Evolutionary conservation across 768 basidiomycete genomes (phyloP).

Genomic region (Mycena epipterygia): DNA sequence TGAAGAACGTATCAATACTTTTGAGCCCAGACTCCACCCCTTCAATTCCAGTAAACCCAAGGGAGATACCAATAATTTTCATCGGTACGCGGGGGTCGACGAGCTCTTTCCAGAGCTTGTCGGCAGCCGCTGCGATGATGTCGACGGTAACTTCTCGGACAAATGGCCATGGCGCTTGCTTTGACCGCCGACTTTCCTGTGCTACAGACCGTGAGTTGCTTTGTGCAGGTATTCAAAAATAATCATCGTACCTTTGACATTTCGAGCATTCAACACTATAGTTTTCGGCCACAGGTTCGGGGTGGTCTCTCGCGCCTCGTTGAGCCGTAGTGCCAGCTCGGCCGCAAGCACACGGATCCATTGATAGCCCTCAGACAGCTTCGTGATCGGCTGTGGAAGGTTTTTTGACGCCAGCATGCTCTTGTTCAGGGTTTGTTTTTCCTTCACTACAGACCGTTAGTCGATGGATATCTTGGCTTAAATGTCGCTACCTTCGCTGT

Average conservation of each 20-base stretch:
- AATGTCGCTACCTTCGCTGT: constrained; percentile 20
- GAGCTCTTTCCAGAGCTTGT: constrained; percentile 90
- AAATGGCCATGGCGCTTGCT: constrained; percentile 92
- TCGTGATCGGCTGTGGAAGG: constrained; percentile 82
- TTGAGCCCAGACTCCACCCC: constrained; percentile 82
- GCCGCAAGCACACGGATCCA: constrained; percentile 95
- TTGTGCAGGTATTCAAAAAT: not conserved
- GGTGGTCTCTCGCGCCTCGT: constrained; percentile 80
- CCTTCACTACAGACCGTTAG: constrained; percentile 73
- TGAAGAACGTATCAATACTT: constrained; percentile 91
- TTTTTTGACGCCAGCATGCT: constrained; percentile 99
- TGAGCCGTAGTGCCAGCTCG: constrained; percentile 88
- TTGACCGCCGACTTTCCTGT: constrained; percentile 77
- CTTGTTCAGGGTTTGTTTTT: constrained; percentile 84
- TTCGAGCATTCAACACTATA: constrained; percentile 82
- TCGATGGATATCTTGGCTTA: not conserved
- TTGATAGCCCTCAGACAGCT: constrained; percentile 81
- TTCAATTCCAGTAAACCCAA: constrained; percentile 87
- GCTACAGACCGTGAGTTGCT: constrained; percentile 54
- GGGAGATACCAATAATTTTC: constrained; percentile 78
- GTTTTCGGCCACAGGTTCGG: constrained; percentile 94
- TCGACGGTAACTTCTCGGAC: constrained; percentile 81
- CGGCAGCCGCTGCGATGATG: constrained; percentile 78
- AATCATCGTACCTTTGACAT: constrained; percentile 60
- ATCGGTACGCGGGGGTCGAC: constrained; percentile 68